Percentiles rank a stretch among this genome's conserved stretches.
Conservation (phyloP, 108 stramenopile genomes). For the Cyclotella baltica region DNA sequence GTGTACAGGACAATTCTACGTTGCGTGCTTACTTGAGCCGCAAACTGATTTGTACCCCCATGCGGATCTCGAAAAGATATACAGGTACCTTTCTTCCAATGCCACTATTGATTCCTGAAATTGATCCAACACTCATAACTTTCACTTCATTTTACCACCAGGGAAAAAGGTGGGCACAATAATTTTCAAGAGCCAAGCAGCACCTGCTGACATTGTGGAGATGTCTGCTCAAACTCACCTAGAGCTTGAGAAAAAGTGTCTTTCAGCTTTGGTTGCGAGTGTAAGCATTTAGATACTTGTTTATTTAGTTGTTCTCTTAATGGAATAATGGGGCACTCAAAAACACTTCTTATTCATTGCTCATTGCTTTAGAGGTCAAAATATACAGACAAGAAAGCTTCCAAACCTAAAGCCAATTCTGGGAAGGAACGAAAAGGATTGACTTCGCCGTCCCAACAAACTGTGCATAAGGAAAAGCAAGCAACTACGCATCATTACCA, state of each 20-base stretch:
- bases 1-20: constrained; percentile 23
- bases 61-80: constrained; percentile 51
- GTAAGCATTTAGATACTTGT: constrained; percentile 5
- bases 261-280: constrained; percentile 14
- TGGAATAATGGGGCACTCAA: neutral
- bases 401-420: neutral
- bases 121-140: neutral
- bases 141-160: neutral
- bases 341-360: neutral
- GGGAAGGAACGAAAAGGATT: neutral
- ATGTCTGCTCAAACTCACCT: constrained; percentile 17
- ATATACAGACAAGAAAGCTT: neutral
- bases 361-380: too few relatives aligned
- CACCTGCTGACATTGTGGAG: neutral
- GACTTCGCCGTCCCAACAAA: neutral
- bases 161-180: constrained; percentile 41
- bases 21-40: constrained; percentile 43
- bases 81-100: constrained; percentile 17
- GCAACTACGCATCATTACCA: neutral
- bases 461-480: neutral
- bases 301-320: neutral
- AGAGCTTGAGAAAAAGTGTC: constrained; percentile 35
- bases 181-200: constrained; percentile 6
- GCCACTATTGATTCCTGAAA: neutral
- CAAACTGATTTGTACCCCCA: constrained; percentile 42